phyloP scores from a whole-genome alignment of 768 basidiomycete species.

The Scleroderma citrinum region DNA sequence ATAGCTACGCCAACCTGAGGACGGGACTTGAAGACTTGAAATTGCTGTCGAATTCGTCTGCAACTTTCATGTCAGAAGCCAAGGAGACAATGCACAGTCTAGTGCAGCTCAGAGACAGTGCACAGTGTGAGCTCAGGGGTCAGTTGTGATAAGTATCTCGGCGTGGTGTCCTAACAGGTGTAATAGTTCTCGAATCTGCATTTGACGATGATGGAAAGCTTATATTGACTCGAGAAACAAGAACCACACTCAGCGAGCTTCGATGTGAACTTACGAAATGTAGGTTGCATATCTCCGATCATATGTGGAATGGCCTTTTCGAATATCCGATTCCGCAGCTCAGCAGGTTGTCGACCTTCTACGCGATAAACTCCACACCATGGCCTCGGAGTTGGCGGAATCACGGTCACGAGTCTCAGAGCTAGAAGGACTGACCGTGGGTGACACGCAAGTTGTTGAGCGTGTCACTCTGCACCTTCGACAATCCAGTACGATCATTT shows the following conservation, averaged over 20 bases:
- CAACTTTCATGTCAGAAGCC: slow-evolving; percentile 18
- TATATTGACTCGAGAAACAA: slow-evolving; percentile 19
- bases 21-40: slow-evolving; percentile 25
- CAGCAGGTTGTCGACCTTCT: slow-evolving; percentile 45
- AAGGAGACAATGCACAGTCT: slow-evolving; percentile 22
- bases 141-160: not conserved
- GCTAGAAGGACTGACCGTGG: slow-evolving; percentile 25
- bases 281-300: slow-evolving; percentile 12
- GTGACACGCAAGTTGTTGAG: slow-evolving; percentile 19
- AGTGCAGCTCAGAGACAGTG: slow-evolving; percentile 15
- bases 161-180: not conserved
- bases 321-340: slow-evolving; percentile 25
- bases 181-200: slow-evolving; percentile 24
- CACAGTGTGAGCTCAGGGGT: slow-evolving; percentile 23
- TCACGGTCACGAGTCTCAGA: slow-evolving; percentile 34
- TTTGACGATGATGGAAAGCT: slow-evolving; percentile 24
- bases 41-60: slow-evolving; percentile 16
- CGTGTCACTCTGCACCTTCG: slow-evolving; percentile 16
- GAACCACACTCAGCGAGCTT: slow-evolving; percentile 28
- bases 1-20: slow-evolving; percentile 27
- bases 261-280: slow-evolving; percentile 31
- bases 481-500: slow-evolving; percentile 18
- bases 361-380: slow-evolving; percentile 38
- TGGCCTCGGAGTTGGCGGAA: slow-evolving; percentile 39
- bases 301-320: not conserved